phyloP scores from a whole-genome alignment of 495 filamentous ascomycete species.

The Astrothelium subdiscretum region DNA sequence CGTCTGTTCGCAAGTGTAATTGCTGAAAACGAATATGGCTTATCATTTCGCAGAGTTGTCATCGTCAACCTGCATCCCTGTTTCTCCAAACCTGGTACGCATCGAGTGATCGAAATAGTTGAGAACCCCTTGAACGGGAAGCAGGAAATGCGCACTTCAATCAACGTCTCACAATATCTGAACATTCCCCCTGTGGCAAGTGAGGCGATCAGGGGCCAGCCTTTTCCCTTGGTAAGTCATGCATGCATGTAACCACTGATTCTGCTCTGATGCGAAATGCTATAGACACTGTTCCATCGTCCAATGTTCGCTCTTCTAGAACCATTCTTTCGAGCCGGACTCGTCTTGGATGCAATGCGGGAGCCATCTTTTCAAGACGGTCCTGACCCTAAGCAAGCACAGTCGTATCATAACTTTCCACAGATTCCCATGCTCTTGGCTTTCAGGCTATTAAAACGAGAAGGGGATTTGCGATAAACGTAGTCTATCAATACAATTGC shows the following conservation, averaged over 20 bases:
- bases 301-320: slow-evolving; percentile 5
- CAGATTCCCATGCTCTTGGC: slow-evolving; percentile 11
- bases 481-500: no score
- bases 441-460: no score
- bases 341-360: slow-evolving; percentile 6
- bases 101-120: slow-evolving; percentile 8
- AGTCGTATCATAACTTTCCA: slow-evolving; percentile 13
- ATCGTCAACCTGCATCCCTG: slow-evolving; percentile 9
- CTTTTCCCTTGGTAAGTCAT: no score
- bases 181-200: slow-evolving; percentile 4
- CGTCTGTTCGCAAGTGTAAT: no score
- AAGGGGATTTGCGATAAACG: no score
- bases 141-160: slow-evolving; percentile 5
- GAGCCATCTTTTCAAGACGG: slow-evolving; percentile 8
- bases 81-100: slow-evolving; percentile 8
- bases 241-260: no score
- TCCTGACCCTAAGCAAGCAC: slow-evolving; percentile 2
- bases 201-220: slow-evolving; percentile 8
- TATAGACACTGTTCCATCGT: slow-evolving; percentile 6
- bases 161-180: slow-evolving; percentile 7
- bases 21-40: no score
- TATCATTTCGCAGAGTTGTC: no score
- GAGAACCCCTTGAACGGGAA: slow-evolving; percentile 7
- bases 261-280: no score
- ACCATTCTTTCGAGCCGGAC: slow-evolving; percentile 3